phyloP scores from a whole-genome alignment of 2,329 filamentous ascomycete species.

The Alternaria incomplexa region DNA sequence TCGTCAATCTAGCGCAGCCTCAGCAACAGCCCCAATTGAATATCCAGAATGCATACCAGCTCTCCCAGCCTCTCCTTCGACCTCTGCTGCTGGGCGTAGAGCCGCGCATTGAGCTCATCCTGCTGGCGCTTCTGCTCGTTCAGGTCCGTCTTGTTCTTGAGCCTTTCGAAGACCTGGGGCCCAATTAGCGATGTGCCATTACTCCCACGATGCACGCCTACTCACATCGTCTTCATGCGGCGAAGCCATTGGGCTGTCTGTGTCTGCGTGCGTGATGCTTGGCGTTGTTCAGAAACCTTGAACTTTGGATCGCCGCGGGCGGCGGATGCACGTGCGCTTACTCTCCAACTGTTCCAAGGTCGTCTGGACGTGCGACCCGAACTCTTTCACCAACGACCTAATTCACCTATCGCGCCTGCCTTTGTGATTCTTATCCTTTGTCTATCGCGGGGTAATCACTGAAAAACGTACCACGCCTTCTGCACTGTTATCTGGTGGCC shows the following conservation, averaged over 20 bases:
- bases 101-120: slow-evolving; percentile 64
- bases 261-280: slow-evolving; percentile 34
- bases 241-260: slow-evolving; percentile 50
- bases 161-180: slow-evolving; percentile 62
- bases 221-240: slow-evolving; percentile 56
- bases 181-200: slow-evolving; percentile 17
- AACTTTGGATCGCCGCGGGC: slow-evolving; percentile 11
- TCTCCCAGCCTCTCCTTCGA: slow-evolving; percentile 69
- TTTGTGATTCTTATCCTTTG: not conserved
- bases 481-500: slow-evolving; percentile 7
- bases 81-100: slow-evolving; percentile 64
- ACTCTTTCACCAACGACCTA: not conserved
- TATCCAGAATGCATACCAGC: slow-evolving; percentile 59
- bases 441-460: not conserved
- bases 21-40: slow-evolving; percentile 8
- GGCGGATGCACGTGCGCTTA: slow-evolving; percentile 22
- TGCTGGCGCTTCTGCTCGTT: slow-evolving; percentile 65
- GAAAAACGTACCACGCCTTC: not conserved
- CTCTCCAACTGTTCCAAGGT: not conserved
- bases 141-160: slow-evolving; percentile 65
- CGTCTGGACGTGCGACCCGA: not conserved
- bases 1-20: slow-evolving; percentile 66
- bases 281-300: slow-evolving; percentile 30
- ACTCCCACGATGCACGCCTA: not conserved
- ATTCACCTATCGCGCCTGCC: not conserved